Base-by-base conservation (phyloP, 2,329 filamentous ascomycete genomes). In the Blastomyces percursus region DNA sequence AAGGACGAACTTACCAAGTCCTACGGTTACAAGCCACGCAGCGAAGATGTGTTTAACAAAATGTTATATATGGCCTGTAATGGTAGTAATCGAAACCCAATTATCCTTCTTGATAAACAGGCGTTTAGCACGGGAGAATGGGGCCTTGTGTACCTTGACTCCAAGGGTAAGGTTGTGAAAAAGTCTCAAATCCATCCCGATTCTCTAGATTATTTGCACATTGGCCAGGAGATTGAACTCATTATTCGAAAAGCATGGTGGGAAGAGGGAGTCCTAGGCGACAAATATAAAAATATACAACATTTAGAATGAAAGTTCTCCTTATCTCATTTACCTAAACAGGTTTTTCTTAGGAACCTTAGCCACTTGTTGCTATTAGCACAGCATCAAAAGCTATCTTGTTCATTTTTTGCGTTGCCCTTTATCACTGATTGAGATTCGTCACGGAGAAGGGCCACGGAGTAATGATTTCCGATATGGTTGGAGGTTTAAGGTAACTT, bases 41-140 rank as follows among this genome's bases (percentile, higher is more conserved):
- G 51, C 50, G 50, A 52, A 2, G 50, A 52, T 52, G 50, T 52
- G 50, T 52, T 52, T 52, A 52, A 52, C n/a, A 52, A 24, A 52
- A 52, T 52, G 11, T 12, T 52, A 12, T 24, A 1, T 30, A 2
- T 30, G 24, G 50, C 50, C 11, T 52, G 24, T 52, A 52, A 52
- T 52, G 50, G 24, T 30, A 54, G 51, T 35, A 54, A 54, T 27
- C 51, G 27, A 30, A 54, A 19, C 51, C 51, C 50, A 30, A 21
- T 52, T 24, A 24, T 52, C 50, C 21, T 52, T 52, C 50, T 52
- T 52, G 50, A 52, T 24, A 52, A 52, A 52, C 3, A 52, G 50
- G 50, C 50, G 50, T 52, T 52, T 30, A 27, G 16, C 27, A 54
- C 5, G 51, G 27, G 27, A 1, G 32, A 6, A 19, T 54, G 51